Conservation (phyloP, 768 basidiomycete genomes). For the Albatrellus ellisii region DNA sequence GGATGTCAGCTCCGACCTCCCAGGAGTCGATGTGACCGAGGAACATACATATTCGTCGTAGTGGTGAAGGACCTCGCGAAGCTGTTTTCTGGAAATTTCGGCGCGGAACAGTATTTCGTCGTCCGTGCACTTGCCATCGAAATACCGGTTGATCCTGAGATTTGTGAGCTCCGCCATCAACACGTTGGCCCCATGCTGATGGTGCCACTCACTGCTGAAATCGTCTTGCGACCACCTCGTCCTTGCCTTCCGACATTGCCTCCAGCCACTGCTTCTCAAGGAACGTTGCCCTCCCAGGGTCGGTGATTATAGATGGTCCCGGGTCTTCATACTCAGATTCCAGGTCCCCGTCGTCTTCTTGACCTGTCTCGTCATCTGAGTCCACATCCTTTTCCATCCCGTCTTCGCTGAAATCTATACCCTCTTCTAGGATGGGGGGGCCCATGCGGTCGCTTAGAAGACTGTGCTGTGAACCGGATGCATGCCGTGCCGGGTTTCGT, state of each 20-base stretch:
- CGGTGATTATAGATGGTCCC: conserved; percentile 58
- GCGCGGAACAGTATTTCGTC: conserved; percentile 91
- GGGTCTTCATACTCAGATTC: conserved; percentile 33
- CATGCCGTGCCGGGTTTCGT: conserved; percentile 29
- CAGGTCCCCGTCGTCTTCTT: conserved; percentile 24
- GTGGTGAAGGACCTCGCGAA: conserved; percentile 71
- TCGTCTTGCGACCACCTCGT: conserved; percentile 48
- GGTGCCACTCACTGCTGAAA: conserved; percentile 57
- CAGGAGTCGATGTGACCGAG: not conserved
- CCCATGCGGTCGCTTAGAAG: conserved; percentile 21
- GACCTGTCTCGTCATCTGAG: conserved; percentile 19
- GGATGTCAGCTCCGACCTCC: not conserved
- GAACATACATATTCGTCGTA: conserved; percentile 78
- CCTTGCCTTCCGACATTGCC: conserved; percentile 84
- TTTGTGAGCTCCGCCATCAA: not conserved
- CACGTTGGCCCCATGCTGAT: not conserved
- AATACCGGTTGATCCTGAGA: conserved; percentile 77
- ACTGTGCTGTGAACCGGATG: conserved; percentile 22
- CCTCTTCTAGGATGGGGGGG: conserved; percentile 19
- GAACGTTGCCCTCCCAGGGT: conserved; percentile 72
- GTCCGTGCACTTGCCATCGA: conserved; percentile 84
- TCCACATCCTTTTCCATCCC: conserved; percentile 17
- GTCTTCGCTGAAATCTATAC: conserved; percentile 19
- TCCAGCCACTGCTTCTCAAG: conserved; percentile 73
- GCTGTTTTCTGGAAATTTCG: conserved; percentile 70